phyloP scores from a whole-genome alignment of 1,139 yeast genomes.

The Nadsonia commutata region DNA sequence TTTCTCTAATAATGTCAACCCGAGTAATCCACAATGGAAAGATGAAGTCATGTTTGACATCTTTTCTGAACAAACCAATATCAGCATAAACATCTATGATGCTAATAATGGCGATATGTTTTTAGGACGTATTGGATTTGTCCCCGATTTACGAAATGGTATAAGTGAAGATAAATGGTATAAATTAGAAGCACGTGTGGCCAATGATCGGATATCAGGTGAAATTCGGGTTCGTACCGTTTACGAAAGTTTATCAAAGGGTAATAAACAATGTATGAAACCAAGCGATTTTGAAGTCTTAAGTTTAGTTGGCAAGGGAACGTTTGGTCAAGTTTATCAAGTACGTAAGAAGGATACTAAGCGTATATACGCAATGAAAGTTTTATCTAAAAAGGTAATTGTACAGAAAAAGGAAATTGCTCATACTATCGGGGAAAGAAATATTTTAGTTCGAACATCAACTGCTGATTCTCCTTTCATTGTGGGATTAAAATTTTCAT shows the following conservation, averaged over 20 bases:
- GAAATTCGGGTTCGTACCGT: not conserved
- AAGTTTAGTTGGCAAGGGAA: constrained; percentile 84
- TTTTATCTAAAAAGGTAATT: constrained; percentile 81
- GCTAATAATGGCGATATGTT: constrained; percentile 68
- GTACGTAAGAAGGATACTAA: constrained; percentile 81
- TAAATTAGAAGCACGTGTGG: constrained; percentile 29
- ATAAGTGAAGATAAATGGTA: constrained; percentile 49
- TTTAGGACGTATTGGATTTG: constrained; percentile 67
- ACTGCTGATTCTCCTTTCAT: constrained; percentile 76
- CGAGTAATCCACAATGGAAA: constrained; percentile 70
- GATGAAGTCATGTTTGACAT: constrained; percentile 90
- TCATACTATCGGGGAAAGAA: constrained; percentile 93
- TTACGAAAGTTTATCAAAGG: not conserved
- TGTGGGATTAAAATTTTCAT: constrained; percentile 87
- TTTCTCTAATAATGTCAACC: constrained; percentile 18
- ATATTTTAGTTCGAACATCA: constrained; percentile 79
- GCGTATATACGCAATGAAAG: constrained; percentile 94
- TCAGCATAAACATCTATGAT: constrained; percentile 81
- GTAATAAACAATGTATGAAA: not conserved
- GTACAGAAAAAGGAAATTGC: constrained; percentile 95
- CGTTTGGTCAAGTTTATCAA: constrained; percentile 95
- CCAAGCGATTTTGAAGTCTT: constrained; percentile 69
- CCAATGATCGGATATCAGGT: not conserved
- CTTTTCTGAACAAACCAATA: constrained; percentile 46
- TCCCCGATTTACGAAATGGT: constrained; percentile 46